These are phyloP conservation scores for Pseudogymnoascus sp. DNA, from an alignment of 2,329 filamentous ascomycete species.

Conservation along the genomic window DNA sequence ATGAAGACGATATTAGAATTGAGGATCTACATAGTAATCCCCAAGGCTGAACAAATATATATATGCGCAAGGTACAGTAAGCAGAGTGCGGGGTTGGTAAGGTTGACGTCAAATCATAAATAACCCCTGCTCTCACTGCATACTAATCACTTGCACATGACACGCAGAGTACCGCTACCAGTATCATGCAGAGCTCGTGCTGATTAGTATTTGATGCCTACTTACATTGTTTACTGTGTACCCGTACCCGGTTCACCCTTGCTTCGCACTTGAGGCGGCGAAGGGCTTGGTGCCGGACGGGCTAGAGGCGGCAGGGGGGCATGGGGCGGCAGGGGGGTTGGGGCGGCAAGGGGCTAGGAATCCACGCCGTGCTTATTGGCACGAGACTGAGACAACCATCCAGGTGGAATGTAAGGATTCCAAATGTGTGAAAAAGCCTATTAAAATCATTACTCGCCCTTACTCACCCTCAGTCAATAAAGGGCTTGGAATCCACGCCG, in stretches of 20 bases:
- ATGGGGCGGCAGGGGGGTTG: too few species aligned
- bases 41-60: neutral
- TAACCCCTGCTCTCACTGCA: neutral
- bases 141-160: neutral
- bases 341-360: neutral
- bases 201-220: neutral
- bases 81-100: neutral
- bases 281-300: neutral
- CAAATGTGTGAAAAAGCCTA: neutral
- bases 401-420: neutral
- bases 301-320: neutral
- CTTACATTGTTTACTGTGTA: neutral
- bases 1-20: neutral
- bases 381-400: neutral
- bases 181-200: neutral
- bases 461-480: neutral
- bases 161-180: neutral
- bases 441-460: neutral
- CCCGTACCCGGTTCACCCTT: neutral
- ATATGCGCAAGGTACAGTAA: neutral
- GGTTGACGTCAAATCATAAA: neutral
- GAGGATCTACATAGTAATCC: neutral
- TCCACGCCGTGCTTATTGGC: neutral
- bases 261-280: neutral
- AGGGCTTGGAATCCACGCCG: neutral